Conservation (phyloP, 805 yeast genomes). For the Kluyveromyces lactis region DNA sequence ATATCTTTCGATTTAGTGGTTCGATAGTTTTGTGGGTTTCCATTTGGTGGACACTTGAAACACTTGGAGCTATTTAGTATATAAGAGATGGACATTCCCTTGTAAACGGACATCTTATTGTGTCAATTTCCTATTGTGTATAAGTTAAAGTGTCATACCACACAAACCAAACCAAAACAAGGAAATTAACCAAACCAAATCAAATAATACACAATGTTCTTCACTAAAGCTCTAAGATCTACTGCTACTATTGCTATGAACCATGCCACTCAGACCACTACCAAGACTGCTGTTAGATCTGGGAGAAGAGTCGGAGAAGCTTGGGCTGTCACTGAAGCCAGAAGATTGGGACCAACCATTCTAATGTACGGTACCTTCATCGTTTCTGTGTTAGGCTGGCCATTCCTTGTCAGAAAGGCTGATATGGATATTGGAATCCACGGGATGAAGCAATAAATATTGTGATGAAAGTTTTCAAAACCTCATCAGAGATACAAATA, state of each 20-base stretch:
- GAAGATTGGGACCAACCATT: constrained; percentile 17
- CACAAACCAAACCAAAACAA: too few species aligned
- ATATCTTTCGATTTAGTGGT: too few species aligned
- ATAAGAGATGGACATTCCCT: too few species aligned
- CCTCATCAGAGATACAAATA: too few species aligned
- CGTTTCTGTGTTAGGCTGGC: constrained; percentile 21
- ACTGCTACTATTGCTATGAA: constrained; percentile 11
- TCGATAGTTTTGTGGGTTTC: too few species aligned
- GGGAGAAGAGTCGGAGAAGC: constrained; percentile 16
- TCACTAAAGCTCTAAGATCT: constrained; percentile 15
- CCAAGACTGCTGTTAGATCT: constrained; percentile 6
- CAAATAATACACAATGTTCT: constrained; percentile 11
- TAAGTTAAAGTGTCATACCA: too few species aligned
- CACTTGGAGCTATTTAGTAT: too few species aligned
- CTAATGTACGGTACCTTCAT: constrained; percentile 14
- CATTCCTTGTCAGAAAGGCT: constrained; percentile 12
- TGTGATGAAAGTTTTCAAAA: too few species aligned
- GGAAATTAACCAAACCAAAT: too few species aligned
- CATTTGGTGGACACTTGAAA: too few species aligned
- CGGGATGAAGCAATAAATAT: background rate
- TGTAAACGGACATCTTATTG: too few species aligned
- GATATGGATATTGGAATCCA: constrained; percentile 1
- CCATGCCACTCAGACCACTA: constrained; percentile 7
- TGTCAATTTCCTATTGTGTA: too few species aligned
- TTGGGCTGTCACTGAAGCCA: constrained; percentile 18